These are phyloP conservation scores for Salpingoeca rosetta DNA, from an alignment of 78 protist genomes.

Conservation along the genomic window DNA sequence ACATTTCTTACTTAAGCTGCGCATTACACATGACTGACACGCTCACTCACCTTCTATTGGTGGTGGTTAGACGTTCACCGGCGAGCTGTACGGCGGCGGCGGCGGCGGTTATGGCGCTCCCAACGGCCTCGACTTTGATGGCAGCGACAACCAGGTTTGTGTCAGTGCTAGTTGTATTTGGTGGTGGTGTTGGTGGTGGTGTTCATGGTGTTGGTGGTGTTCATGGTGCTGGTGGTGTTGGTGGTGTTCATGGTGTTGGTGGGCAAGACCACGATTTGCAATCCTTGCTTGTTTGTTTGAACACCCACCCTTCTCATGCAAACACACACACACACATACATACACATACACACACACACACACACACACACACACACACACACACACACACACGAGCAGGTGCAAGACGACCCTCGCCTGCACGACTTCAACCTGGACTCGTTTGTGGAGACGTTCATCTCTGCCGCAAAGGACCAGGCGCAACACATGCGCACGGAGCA, in stretches of 20 bases:
- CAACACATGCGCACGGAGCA: slow-evolving; percentile 40
- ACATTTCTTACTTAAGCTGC: not conserved
- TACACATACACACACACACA: too few relatives aligned
- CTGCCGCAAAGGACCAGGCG: slow-evolving; percentile 32
- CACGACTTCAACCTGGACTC: slow-evolving; percentile 15
- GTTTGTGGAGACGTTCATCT: slow-evolving; percentile 24
- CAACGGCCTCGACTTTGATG: slow-evolving; percentile 48
- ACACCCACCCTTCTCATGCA: too few relatives aligned
- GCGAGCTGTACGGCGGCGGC: slow-evolving; percentile 14
- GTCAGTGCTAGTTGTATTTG: slow-evolving; percentile 15
- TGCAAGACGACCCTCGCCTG: slow-evolving; percentile 36
- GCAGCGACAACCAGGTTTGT: slow-evolving; percentile 11
- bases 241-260: too few relatives aligned
- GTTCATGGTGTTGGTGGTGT: too few relatives aligned
- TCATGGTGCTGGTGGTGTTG: too few relatives aligned
- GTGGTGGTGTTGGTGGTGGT: too few relatives aligned
- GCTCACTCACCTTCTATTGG: not conserved
- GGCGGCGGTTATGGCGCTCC: slow-evolving; percentile 39
- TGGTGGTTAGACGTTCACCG: slow-evolving; percentile 40
- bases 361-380: too few relatives aligned
- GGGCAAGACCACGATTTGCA: too few relatives aligned
- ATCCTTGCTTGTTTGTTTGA: too few relatives aligned
- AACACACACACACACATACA: too few relatives aligned
- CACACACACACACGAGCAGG: too few relatives aligned
- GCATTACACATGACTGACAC: not conserved